Evolutionary conservation across 2,329 filamentous ascomycete species (phyloP).

Genomic region (Fusarium tricinctum): DNA sequence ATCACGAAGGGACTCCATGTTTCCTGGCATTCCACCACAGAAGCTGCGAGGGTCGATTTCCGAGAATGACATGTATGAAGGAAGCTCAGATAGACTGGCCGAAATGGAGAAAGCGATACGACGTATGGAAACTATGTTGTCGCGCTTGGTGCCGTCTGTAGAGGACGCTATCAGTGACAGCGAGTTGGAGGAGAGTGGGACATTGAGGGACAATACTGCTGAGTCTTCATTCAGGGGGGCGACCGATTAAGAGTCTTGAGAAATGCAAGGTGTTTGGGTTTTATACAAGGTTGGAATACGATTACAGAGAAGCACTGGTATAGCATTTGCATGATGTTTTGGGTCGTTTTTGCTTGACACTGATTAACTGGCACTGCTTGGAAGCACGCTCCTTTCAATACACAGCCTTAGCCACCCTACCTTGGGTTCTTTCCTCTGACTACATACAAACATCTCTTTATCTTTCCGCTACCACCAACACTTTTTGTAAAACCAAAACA

Average conservation of each 20-base stretch:
- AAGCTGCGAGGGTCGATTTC: slow-evolving; percentile 65
- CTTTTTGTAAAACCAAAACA: neutral
- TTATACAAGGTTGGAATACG: slow-evolving; percentile 2
- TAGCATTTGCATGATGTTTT: slow-evolving; percentile 19
- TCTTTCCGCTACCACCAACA: neutral
- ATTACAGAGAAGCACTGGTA: slow-evolving; percentile 7
- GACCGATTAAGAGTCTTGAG: slow-evolving; percentile 19
- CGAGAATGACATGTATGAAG: slow-evolving; percentile 61
- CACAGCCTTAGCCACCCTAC: neutral
- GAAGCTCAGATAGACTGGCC: slow-evolving; percentile 61
- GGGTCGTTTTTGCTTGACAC: slow-evolving; percentile 9
- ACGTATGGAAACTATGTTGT: slow-evolving; percentile 64
- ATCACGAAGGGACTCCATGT: slow-evolving; percentile 69
- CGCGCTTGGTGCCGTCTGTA: slow-evolving; percentile 54
- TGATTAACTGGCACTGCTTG: slow-evolving; percentile 25
- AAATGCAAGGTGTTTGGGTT: slow-evolving; percentile 20
- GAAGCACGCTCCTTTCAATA: slow-evolving; percentile 5
- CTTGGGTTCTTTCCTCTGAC: slow-evolving; percentile 3
- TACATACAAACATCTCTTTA: slow-evolving; percentile 1
- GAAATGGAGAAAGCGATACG: slow-evolving; percentile 65
- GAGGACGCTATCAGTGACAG: slow-evolving; percentile 49
- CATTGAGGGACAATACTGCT: slow-evolving; percentile 49
- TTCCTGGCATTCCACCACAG: slow-evolving; percentile 61
- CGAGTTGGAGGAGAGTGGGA: slow-evolving; percentile 50
- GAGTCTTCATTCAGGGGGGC: slow-evolving; percentile 51